Conservation (phyloP, 1,139 yeast species). For the Yamadazyma diddensiae region DNA sequence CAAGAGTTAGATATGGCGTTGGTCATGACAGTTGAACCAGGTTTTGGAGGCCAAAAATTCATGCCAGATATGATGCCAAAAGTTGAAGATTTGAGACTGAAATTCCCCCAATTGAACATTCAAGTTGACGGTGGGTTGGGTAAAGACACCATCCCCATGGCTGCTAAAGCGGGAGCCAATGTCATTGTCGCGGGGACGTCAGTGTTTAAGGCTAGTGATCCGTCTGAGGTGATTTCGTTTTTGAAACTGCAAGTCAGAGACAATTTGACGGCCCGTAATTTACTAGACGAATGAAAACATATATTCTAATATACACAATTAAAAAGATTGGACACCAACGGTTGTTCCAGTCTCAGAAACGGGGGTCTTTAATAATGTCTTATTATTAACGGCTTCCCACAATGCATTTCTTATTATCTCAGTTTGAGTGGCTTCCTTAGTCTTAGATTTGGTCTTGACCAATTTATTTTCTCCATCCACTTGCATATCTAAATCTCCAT, state of each 20-base stretch:
- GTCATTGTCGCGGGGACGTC: slow-evolving; percentile 98
- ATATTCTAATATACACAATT: slow-evolving; percentile 5
- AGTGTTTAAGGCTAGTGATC: slow-evolving; percentile 80
- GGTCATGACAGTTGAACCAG: slow-evolving; percentile 98
- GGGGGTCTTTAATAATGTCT: slow-evolving; percentile 35
- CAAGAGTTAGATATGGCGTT: slow-evolving; percentile 86
- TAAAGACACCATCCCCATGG: slow-evolving; percentile 73
- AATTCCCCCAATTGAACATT: slow-evolving; percentile 76
- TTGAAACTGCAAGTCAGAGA: slow-evolving; percentile 60
- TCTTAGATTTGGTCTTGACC: slow-evolving; percentile 9
- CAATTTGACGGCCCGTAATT: slow-evolving; percentile 21
- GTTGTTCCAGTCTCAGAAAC: slow-evolving; percentile 75
- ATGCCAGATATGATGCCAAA: slow-evolving; percentile 97
- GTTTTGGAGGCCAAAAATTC: slow-evolving; percentile 97
- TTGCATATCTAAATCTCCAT: slow-evolving; percentile 53
- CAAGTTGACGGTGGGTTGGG: slow-evolving; percentile 98
- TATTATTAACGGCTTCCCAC: slow-evolving; percentile 65
- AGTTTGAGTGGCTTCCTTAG: slow-evolving; percentile 11
- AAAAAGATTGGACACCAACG: slow-evolving; percentile 66
- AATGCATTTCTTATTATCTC: slow-evolving; percentile 61
- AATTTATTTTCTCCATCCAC: slow-evolving; percentile 40
- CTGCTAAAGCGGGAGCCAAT: slow-evolving; percentile 95
- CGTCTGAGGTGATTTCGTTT: slow-evolving; percentile 64
- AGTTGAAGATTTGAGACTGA: slow-evolving; percentile 70
- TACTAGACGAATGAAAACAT: slow-evolving; percentile 4